Conservation (phyloP, 2,329 filamentous ascomycete genomes). For the Coleophoma cylindrospora region DNA sequence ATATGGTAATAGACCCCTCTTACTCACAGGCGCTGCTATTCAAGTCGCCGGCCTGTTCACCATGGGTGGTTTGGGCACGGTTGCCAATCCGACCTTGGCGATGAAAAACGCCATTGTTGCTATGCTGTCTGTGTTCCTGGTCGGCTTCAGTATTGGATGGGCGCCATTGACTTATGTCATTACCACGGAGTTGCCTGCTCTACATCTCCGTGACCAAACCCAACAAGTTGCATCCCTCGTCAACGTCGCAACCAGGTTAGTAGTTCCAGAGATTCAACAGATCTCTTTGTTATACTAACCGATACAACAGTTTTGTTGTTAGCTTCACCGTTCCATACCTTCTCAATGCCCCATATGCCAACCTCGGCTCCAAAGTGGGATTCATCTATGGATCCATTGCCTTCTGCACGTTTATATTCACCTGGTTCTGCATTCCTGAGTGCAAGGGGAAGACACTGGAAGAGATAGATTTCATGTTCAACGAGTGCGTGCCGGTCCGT, state of each 20-base stretch:
- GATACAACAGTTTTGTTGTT: slow-evolving; percentile 7
- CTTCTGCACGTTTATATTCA: slow-evolving; percentile 1
- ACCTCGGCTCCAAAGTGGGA: slow-evolving; percentile 9
- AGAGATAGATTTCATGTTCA: slow-evolving; percentile 24
- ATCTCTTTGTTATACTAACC: too few species aligned
- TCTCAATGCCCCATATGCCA: slow-evolving; percentile 5
- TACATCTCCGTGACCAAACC: slow-evolving; percentile 1
- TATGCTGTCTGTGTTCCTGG: neutral
- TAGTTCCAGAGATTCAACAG: too few species aligned
- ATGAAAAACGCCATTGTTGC: slow-evolving; percentile 2
- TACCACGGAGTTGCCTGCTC: slow-evolving; percentile 15
- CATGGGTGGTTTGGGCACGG: slow-evolving; percentile 3
- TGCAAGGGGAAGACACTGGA: slow-evolving; percentile 14
- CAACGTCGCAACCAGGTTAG: slow-evolving; percentile 1
- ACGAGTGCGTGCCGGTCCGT: slow-evolving; percentile 7
- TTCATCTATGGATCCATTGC: slow-evolving; percentile 10
- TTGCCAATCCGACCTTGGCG: neutral
- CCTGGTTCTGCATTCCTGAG: slow-evolving; percentile 12
- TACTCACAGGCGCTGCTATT: neutral
- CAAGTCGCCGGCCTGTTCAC: neutral
- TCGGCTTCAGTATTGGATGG: neutral
- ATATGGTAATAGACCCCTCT: neutral
- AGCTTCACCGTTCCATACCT: slow-evolving; percentile 15
- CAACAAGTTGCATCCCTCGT: neutral
- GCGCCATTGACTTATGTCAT: slow-evolving; percentile 14